A percentile compares a stretch with the other conserved stretches of the same genome.
Conservation (phyloP, 2,329 filamentous ascomycete species). For the Claviceps pusilla region DNA sequence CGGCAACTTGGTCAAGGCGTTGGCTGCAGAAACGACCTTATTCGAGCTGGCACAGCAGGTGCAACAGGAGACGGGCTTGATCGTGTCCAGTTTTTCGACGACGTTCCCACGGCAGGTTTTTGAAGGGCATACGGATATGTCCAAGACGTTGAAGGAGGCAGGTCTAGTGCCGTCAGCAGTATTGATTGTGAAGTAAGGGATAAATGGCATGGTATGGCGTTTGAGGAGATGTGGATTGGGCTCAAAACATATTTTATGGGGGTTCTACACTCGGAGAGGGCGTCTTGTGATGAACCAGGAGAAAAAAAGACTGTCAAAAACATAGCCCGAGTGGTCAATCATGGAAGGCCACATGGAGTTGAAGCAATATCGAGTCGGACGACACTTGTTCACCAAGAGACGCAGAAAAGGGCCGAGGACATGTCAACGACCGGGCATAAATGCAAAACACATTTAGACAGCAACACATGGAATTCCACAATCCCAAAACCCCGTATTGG, state of each 20-base stretch:
- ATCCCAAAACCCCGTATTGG: no score
- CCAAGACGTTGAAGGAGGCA: slow-evolving; percentile 82
- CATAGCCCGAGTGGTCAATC: not conserved
- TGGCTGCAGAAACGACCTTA: slow-evolving; percentile 77
- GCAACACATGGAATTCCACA: no score
- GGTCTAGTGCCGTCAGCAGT: slow-evolving; percentile 84
- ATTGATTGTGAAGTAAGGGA: slow-evolving; percentile 51
- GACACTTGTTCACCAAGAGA: not conserved
- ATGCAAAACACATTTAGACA: not conserved
- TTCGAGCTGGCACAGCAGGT: slow-evolving; percentile 80
- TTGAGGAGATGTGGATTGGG: not conserved
- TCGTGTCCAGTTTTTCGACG: slow-evolving; percentile 63
- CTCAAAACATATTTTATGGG: no score
- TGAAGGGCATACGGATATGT: slow-evolving; percentile 55
- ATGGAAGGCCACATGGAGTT: not conserved
- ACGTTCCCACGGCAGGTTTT: slow-evolving; percentile 82
- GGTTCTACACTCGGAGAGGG: not conserved
- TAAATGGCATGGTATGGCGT: not conserved
- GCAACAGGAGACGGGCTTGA: slow-evolving; percentile 51
- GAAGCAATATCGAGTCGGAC: not conserved
- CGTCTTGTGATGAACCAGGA: no score
- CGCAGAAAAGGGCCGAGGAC: no score
- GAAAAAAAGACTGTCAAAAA: not conserved
- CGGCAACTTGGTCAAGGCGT: slow-evolving; percentile 73
- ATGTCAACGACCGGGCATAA: not conserved